phyloP scores from a whole-genome alignment of 2,329 filamentous ascomycete species.

The Leptodontidium sp. region DNA sequence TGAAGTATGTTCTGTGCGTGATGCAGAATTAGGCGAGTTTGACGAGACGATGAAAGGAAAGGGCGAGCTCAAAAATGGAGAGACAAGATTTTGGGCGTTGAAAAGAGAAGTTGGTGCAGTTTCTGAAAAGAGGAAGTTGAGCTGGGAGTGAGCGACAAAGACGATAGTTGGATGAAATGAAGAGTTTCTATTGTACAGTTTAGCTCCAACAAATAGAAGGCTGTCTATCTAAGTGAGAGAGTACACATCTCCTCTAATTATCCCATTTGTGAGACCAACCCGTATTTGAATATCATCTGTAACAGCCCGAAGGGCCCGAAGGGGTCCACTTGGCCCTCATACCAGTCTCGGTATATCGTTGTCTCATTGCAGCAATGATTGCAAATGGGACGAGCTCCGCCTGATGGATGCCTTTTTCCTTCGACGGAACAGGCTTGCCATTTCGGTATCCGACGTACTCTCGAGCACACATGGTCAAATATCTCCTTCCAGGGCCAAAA shows the following conservation, averaged over 20 bases:
- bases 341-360: slow-evolving; percentile 1
- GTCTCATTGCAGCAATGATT: slow-evolving; percentile 1
- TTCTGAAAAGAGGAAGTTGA: neutral
- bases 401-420: neutral
- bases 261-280: too few relatives aligned
- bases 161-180: neutral
- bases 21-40: neutral
- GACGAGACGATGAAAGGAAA: neutral
- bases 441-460: slow-evolving; percentile 5
- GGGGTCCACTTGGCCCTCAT: neutral
- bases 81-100: slow-evolving; percentile 2
- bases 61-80: neutral
- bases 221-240: too few relatives aligned
- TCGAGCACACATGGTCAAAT: slow-evolving; percentile 27
- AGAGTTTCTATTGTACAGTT: neutral
- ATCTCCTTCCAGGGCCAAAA: slow-evolving; percentile 26
- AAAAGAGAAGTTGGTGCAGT: neutral
- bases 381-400: neutral
- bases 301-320: too few relatives aligned
- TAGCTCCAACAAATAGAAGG: too few relatives aligned
- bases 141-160: neutral
- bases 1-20: neutral
- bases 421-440: neutral
- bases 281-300: too few relatives aligned
- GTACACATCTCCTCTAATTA: too few relatives aligned